phyloP scores from a whole-genome alignment of 257 asterid species.

The Ehretia macrophylla region DNA sequence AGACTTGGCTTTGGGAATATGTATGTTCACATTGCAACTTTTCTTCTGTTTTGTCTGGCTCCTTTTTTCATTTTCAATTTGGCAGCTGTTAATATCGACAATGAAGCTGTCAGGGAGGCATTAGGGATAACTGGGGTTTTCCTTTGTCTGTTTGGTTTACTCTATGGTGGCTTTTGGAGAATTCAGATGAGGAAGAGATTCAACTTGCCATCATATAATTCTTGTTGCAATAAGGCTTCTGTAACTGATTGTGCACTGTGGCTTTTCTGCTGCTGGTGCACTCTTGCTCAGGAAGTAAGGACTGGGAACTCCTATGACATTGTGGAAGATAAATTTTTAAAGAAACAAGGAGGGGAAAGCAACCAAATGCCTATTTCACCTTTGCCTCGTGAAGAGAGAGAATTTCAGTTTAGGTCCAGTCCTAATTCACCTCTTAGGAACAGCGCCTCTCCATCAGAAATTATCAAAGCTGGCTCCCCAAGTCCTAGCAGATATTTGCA shows the following conservation, averaged over 20 bases:
- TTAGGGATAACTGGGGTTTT: slow-evolving; percentile 70
- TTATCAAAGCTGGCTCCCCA: slow-evolving; percentile 27
- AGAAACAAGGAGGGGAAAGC: slow-evolving; percentile 25
- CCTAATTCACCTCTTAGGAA: slow-evolving; percentile 22
- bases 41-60: slow-evolving; percentile 81
- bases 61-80: slow-evolving; percentile 86
- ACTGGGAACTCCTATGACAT: slow-evolving; percentile 74
- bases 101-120: slow-evolving; percentile 57
- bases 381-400: slow-evolving; percentile 60
- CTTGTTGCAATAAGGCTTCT: slow-evolving; percentile 60
- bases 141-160: slow-evolving; percentile 73
- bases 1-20: slow-evolving; percentile 87
- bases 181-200: slow-evolving; percentile 86
- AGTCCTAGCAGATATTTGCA: slow-evolving; percentile 40
- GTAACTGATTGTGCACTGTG: slow-evolving; percentile 66
- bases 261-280: slow-evolving; percentile 95
- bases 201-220: slow-evolving; percentile 58
- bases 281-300: slow-evolving; percentile 85
- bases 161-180: slow-evolving; percentile 94
- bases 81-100: slow-evolving; percentile 73
- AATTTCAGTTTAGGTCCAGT: slow-evolving; percentile 33
- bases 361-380: slow-evolving; percentile 37
- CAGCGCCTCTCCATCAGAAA: slow-evolving; percentile 25
- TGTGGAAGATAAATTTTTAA: slow-evolving; percentile 61
- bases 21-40: slow-evolving; percentile 90